phyloP scores from a whole-genome alignment of 2,329 filamentous ascomycete genomes.

The Catunica adiposa region DNA sequence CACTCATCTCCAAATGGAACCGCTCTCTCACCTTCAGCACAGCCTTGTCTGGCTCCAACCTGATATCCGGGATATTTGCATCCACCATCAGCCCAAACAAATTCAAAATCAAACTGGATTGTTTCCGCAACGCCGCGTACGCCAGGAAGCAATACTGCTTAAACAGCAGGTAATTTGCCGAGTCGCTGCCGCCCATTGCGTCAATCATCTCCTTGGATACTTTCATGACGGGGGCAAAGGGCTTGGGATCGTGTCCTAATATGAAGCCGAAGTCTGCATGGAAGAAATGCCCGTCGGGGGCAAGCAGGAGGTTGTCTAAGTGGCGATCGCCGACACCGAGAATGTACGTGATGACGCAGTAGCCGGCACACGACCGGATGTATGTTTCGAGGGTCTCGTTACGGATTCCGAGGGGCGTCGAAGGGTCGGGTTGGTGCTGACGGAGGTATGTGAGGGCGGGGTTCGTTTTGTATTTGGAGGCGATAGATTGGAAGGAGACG shows the following conservation, averaged over 20 bases:
- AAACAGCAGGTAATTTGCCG: constrained; percentile 72
- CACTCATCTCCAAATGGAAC: constrained; percentile 78
- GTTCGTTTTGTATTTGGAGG: constrained; percentile 61
- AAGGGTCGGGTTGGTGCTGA: constrained; percentile 74
- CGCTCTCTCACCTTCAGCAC: constrained; percentile 89
- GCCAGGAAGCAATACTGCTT: constrained; percentile 93
- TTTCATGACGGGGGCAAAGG: constrained; percentile 94
- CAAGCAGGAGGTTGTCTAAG: constrained; percentile 82
- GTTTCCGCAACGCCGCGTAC: constrained; percentile 80
- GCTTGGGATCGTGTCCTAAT: constrained; percentile 88
- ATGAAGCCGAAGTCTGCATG: constrained; percentile 98
- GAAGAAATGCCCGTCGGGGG: constrained; percentile 88
- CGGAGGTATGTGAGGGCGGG: constrained; percentile 69
- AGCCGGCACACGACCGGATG: constrained; percentile 87
- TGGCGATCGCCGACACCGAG: constrained; percentile 92
- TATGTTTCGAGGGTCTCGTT: constrained; percentile 92
- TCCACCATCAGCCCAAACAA: constrained; percentile 95
- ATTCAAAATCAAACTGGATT: constrained; percentile 80
- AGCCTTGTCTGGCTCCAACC: constrained; percentile 79
- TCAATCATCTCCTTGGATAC: constrained; percentile 97
- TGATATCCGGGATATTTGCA: constrained; percentile 91
- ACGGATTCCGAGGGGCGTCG: constrained; percentile 66
- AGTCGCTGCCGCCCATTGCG: constrained; percentile 78
- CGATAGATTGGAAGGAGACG: constrained; percentile 65
- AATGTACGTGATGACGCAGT: constrained; percentile 97